phyloP scores from a whole-genome alignment of 495 filamentous ascomycete genomes.

The Chaetomidium leptoderma region DNA sequence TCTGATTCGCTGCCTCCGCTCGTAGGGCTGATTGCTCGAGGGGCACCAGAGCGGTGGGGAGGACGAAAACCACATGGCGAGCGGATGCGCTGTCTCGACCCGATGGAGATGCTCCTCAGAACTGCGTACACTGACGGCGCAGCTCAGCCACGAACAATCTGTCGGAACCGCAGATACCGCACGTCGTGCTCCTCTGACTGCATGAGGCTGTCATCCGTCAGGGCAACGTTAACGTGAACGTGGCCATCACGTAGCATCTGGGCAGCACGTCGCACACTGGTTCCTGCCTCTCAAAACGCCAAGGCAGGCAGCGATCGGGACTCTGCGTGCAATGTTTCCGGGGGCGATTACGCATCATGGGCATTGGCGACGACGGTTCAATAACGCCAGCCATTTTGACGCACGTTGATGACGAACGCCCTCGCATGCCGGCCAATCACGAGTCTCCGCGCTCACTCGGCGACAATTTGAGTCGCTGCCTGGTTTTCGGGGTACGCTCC shows the following conservation, averaged over 20 bases:
- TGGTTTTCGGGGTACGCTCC: background rate
- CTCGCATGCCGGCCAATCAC: constrained; percentile 4
- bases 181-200: constrained; percentile 2
- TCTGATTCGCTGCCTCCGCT: constrained; percentile 17
- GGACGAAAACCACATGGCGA: constrained; percentile 10
- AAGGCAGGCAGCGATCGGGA: background rate
- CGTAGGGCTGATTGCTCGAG: constrained; percentile 17
- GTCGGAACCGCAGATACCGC: background rate
- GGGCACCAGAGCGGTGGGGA: background rate
- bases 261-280: too few relatives aligned
- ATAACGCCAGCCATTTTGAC: background rate
- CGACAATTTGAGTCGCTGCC: background rate
- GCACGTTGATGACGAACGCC: background rate
- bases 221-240: constrained; percentile 8
- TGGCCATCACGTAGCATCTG: constrained; percentile 13
- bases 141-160: constrained; percentile 14
- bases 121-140: background rate
- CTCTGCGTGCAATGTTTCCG: background rate
- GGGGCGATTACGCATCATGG: background rate
- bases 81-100: constrained; percentile 1
- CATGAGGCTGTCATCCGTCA: background rate
- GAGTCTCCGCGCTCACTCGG: background rate
- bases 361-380: background rate
- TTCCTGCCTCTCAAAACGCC: background rate
- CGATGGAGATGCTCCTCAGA: constrained; percentile 13